A percentile compares a stretch with the other conserved stretches of the same genome.
Evolutionary conservation across 75 land plant species (phyloP).

Genomic region (Pinus taeda): DNA sequence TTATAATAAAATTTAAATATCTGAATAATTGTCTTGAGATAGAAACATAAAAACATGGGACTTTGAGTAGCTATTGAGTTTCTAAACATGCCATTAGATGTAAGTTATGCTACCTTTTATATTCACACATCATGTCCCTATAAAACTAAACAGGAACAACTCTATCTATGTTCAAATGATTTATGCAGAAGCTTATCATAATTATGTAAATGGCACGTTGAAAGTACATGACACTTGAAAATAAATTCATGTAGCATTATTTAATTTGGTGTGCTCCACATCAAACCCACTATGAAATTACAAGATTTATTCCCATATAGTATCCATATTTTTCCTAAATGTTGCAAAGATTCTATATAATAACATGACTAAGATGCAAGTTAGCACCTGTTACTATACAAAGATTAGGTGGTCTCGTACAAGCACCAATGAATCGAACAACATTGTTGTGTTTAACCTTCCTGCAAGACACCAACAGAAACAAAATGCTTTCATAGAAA

Average conservation of each 20-base stretch:
- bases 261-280: neutral
- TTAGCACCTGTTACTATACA: slow-evolving; percentile 83
- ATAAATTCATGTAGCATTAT: neutral
- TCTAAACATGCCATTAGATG: too few relatives aligned
- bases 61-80: too few relatives aligned
- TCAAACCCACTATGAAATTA: neutral
- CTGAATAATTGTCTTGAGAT: too few relatives aligned
- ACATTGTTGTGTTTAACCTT: slow-evolving; percentile 82
- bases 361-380: neutral
- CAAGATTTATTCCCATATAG: neutral
- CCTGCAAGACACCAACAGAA: slow-evolving; percentile 37
- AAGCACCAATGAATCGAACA: slow-evolving; percentile 96
- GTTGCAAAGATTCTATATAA: too few relatives aligned
- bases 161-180: neutral
- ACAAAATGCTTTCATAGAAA: neutral
- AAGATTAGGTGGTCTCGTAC: slow-evolving; percentile 73
- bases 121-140: too few relatives aligned
- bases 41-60: too few relatives aligned
- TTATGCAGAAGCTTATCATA: neutral
- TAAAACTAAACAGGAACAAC: too few relatives aligned
- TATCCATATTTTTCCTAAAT: too few relatives aligned
- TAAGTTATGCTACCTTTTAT: too few relatives aligned
- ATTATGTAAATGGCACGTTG: neutral
- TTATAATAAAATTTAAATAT: too few relatives aligned
- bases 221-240: neutral